Base-by-base conservation (phyloP, 495 filamentous ascomycete genomes). In the Aspergillus olivimuriae region DNA sequence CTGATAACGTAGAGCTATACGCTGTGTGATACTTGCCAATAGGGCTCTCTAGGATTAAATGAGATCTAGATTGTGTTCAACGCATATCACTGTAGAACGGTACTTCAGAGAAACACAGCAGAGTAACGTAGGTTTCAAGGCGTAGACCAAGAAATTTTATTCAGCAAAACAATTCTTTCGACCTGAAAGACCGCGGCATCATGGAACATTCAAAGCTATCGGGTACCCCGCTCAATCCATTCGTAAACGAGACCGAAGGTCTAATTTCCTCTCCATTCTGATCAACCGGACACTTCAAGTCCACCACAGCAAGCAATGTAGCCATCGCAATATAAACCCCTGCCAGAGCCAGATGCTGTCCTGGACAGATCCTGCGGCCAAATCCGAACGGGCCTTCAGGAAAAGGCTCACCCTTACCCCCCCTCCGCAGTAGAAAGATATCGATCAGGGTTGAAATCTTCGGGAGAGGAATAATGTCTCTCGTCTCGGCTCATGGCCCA, bases 321-420 rank as follows among this genome's bases (percentile, higher is more conserved):
- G 52, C 49, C 8, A 59, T 15, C 1, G 38, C 34, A 36, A 59
- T 56, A 32, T 48, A 56, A 17, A 59, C 34, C 7, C 52, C 43
- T 1, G 44, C 43, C n/a, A 51, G 33, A 4, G 49, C 50, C 15
- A 59, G 24, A 21, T 56, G 40, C 37, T 48, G 43, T 4, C 52
- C 56, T 3, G 50, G 50, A 33, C 50, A 59, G 12, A 55, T 35
- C 19, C 61, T 30, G 14, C 63, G 33, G 1, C 75, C 75, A 56
- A 79, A 79, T 2, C 75, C 75, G 55, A 77, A 79, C 1, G 68
- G 70, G 0, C 71, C 73, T 14, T 70, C 57, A 0, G 68, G 69
- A 11, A 75, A 47, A 4, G 72, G 70, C 43, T 78, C 73, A 0
- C 66, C 76, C 14, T 52, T 56, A 0, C 73, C 74, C 0, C 74